Base-by-base conservation (phyloP, 2,329 filamentous ascomycete species). In the Cercospora zeae-maydis region DNA sequence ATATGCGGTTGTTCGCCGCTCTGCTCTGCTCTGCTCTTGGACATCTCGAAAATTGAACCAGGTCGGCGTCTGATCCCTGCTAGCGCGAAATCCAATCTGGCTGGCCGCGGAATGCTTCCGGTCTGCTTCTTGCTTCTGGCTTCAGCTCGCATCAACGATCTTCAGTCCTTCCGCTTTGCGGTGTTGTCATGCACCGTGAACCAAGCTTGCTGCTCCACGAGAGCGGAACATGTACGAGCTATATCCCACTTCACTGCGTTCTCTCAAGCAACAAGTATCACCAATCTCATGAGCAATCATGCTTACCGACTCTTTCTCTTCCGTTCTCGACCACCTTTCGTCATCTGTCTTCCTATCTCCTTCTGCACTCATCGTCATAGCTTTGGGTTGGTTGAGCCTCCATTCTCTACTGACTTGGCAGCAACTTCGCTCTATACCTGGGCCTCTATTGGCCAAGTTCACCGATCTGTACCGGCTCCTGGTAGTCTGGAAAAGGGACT, bases 401-500 rank as follows among this genome's bases (percentile, higher is more conserved):
- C 62, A 65, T 37, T 11, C 63, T 13, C 6, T 49, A 13, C 36
- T 51, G 19, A 65, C 61, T 47, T 68, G 61, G 61, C 66, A 57
- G 14, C 56, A 58, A 13, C 66, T 68, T 4, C 57, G 75, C 49
- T 76, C 78, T 63, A 79, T 86, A 7, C 83, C 84, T 0, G 76
- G 78, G 1, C 83, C 84, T 0, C 74, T 80, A 14, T 71, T 79
- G 1, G 83, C 83, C 2, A 77, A 77, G 10, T 87, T 91, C 73
- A 84, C 84, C n/a, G 62, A 70, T 49, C 63, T 70, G 21, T 70
- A 62, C 27, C 66, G 67, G 10, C 64, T 72, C 6, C 45, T 68
- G 31, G 57, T 88, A 87, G 69, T 76, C 90, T 47, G 92, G 89
- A 88, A 79, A 90, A n/a, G 75, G 83, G 88, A 11, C 78, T 66